Evolutionary conservation across 225 moss, liverwort and hornwort genomes (phyloP).

Genomic region (Asterella californica): DNA sequence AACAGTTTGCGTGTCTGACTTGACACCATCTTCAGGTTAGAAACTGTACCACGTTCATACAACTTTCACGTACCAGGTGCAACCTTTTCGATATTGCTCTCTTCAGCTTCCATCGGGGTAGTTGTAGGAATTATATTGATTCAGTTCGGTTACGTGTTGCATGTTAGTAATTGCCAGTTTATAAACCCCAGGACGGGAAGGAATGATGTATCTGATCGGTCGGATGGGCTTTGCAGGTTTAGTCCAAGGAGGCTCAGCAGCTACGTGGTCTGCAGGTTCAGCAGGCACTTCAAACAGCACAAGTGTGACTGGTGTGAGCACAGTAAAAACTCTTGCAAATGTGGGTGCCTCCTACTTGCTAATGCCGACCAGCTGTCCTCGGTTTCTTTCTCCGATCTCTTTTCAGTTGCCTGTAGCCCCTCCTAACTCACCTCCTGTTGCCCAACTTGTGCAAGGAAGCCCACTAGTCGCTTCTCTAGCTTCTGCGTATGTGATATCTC

Average conservation of each 20-base stretch:
- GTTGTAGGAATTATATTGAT: not conserved
- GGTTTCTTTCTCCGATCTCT: slow-evolving; percentile 33
- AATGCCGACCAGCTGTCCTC: slow-evolving; percentile 53
- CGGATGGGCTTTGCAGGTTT: slow-evolving; percentile 39
- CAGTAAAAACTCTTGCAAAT: slow-evolving; percentile 70
- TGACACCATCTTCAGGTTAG: slow-evolving; percentile 41
- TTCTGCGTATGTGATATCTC: slow-evolving; percentile 71
- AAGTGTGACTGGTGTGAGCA: slow-evolving; percentile 50
- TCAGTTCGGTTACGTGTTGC: not conserved
- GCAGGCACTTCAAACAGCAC: slow-evolving; percentile 46
- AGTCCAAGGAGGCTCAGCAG: slow-evolving; percentile 58
- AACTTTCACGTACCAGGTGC: not conserved
- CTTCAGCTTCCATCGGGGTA: not conserved
- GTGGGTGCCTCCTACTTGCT: slow-evolving; percentile 68
- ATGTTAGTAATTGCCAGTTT: not conserved
- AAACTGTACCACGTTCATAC: not conserved
- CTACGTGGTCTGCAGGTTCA: slow-evolving; percentile 56
- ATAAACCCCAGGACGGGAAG: not conserved
- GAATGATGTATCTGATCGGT: not conserved
- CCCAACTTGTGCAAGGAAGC: slow-evolving; percentile 61
- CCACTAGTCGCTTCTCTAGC: slow-evolving; percentile 59
- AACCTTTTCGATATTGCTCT: not conserved
- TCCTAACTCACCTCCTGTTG: slow-evolving; percentile 36
- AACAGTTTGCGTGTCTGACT: slow-evolving; percentile 66
- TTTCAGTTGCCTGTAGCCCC: slow-evolving; percentile 21